phyloP scores from a whole-genome alignment of 2,329 filamentous ascomycete genomes.

The Elsinoe arachidis region DNA sequence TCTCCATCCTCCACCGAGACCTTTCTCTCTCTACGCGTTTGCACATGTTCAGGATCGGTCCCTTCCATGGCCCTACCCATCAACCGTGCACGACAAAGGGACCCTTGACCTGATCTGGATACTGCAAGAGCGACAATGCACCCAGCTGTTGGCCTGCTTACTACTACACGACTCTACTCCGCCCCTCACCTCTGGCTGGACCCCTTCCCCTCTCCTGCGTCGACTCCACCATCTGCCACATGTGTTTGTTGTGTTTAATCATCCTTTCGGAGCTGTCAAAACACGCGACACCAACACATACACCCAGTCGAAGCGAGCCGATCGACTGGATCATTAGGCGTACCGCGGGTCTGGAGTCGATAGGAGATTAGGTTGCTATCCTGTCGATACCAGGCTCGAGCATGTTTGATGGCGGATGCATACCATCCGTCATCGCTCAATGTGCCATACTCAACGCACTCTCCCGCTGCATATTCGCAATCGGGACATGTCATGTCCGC shows the following conservation, averaged over 20 bases:
- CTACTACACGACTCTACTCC: neutral
- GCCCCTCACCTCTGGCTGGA: neutral
- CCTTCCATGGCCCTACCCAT: neutral
- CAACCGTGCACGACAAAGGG: neutral
- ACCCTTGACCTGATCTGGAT: conserved; percentile 8
- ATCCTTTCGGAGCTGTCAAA: neutral
- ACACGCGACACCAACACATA: neutral
- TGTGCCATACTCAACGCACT: neutral
- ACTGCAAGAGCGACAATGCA: neutral
- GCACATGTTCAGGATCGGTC: neutral
- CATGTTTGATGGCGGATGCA: neutral
- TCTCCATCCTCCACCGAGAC: neutral
- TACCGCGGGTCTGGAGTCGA: neutral
- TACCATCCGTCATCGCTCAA: neutral
- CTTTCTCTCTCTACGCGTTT: neutral
- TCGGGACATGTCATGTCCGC: neutral
- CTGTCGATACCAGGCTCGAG: too few species aligned
- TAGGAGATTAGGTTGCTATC: neutral
- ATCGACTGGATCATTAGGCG: neutral
- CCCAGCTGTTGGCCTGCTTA: neutral
- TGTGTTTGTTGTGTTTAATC: neutral
- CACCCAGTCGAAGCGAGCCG: neutral
- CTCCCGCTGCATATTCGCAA: neutral
- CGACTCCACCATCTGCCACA: neutral
- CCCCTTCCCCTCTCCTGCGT: neutral